Evolutionary conservation across 2,329 filamentous ascomycete species (phyloP).

Genomic region (Penicillium sp.): DNA sequence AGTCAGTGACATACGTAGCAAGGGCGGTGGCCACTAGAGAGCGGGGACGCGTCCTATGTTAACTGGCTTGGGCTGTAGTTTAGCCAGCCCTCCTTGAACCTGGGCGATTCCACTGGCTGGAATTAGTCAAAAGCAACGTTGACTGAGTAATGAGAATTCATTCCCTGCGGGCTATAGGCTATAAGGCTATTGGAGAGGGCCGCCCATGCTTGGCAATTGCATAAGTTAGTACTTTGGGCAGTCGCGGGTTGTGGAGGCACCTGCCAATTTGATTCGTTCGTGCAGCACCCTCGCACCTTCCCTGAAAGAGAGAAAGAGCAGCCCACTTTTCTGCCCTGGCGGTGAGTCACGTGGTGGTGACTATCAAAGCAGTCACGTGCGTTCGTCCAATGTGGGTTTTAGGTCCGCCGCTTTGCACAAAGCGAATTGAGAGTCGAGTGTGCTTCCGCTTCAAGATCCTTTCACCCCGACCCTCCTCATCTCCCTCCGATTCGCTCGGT

Average conservation of each 20-base stretch:
- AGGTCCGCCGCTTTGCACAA: slow-evolving; percentile 38
- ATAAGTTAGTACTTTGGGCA: background rate
- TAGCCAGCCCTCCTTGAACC: too few species aligned
- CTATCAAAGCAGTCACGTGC: slow-evolving; percentile 12
- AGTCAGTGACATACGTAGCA: slow-evolving; percentile 3
- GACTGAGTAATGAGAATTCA: background rate
- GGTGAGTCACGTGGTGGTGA: slow-evolving; percentile 18
- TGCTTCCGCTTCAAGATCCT: slow-evolving; percentile 31
- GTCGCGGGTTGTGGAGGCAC: background rate
- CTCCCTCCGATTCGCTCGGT: slow-evolving; percentile 17
- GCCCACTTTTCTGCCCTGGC: background rate
- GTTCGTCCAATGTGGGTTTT: slow-evolving; percentile 41
- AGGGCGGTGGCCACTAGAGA: slow-evolving; percentile 29
- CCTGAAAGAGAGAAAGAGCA: slow-evolving; percentile 6
- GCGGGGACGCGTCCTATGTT: slow-evolving; percentile 18
- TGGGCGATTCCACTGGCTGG: background rate
- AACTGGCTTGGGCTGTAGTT: too few species aligned
- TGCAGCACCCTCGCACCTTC: slow-evolving; percentile 2
- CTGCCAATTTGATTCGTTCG: slow-evolving; percentile 7
- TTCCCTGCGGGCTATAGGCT: background rate
- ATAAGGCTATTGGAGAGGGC: background rate
- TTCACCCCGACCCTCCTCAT: slow-evolving; percentile 6
- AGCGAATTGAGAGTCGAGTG: slow-evolving; percentile 37
- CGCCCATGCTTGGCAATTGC: background rate
- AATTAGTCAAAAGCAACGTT: background rate